Evolutionary conservation across 2,329 filamentous ascomycete species (phyloP).

Genomic region (Chaetomium olivaceum): DNA sequence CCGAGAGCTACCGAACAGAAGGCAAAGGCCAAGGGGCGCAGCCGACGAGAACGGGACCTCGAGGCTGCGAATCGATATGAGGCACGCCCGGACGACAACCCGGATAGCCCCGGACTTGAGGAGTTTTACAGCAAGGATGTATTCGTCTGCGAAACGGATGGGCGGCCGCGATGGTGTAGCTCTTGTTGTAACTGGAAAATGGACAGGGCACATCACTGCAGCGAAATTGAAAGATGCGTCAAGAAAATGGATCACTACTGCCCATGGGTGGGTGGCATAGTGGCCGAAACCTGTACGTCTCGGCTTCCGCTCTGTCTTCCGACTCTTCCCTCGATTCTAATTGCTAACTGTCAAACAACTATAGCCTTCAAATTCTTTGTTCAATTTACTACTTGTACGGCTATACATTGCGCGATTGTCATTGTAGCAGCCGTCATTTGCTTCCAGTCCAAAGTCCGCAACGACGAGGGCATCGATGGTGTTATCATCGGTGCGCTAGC

Average conservation of each 20-base stretch:
- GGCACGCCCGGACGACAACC: slow-evolving; percentile 45
- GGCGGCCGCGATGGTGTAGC: slow-evolving; percentile 83
- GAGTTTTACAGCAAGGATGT: slow-evolving; percentile 78
- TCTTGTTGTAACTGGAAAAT: slow-evolving; percentile 85
- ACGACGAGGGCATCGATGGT: slow-evolving; percentile 49
- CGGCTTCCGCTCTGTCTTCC: neutral
- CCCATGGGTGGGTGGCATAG: slow-evolving; percentile 92
- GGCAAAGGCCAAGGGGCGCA: slow-evolving; percentile 19
- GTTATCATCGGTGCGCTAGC: slow-evolving; percentile 68
- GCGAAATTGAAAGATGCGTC: slow-evolving; percentile 78
- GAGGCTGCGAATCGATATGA: slow-evolving; percentile 30
- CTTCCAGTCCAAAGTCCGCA: slow-evolving; percentile 54
- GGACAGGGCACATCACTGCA: slow-evolving; percentile 84
- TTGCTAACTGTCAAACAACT: slow-evolving; percentile 2
- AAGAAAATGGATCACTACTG: slow-evolving; percentile 95
- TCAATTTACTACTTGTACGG: slow-evolving; percentile 77
- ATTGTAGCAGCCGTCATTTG: slow-evolving; percentile 66
- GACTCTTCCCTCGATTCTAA: neutral
- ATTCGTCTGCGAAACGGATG: slow-evolving; percentile 81
- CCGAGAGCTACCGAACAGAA: slow-evolving; percentile 36
- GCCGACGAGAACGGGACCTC: slow-evolving; percentile 28
- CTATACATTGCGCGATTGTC: slow-evolving; percentile 64
- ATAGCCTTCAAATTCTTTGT: slow-evolving; percentile 85
- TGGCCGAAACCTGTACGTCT: slow-evolving; percentile 70
- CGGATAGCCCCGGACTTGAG: slow-evolving; percentile 69